A percentile compares a stretch with the other conserved stretches of the same genome.
phyloP scores from a whole-genome alignment of 2,329 filamentous ascomycete genomes.

The Trichoderma cornu-damae region DNA sequence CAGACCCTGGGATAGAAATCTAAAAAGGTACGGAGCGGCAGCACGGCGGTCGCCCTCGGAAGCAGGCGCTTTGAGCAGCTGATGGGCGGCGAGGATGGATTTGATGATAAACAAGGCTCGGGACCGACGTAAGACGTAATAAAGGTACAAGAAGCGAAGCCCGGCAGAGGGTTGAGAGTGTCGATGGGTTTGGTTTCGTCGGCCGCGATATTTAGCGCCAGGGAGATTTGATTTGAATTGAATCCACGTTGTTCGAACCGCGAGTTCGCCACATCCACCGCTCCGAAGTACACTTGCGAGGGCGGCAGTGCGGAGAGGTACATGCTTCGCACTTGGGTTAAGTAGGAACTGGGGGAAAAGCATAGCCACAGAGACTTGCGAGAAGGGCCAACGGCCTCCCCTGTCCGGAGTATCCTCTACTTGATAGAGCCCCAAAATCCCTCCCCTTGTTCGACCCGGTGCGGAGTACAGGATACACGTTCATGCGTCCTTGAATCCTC shows the following conservation, averaged over 20 bases:
- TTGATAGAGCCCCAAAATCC: background rate
- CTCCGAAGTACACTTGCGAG: background rate
- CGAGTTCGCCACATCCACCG: constrained; percentile 16
- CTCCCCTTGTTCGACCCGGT: background rate
- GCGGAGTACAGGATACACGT: background rate
- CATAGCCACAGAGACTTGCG: constrained; percentile 7
- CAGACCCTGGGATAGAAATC: background rate
- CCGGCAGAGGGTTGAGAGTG: constrained; percentile 3
- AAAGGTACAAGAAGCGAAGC: constrained; percentile 17
- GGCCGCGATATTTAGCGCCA: background rate
- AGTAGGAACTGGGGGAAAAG: background rate
- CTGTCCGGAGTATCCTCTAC: background rate
- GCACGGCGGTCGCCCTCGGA: constrained; percentile 6
- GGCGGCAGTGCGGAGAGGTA: background rate
- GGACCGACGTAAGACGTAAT: constrained; percentile 14
- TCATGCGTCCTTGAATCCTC: background rate
- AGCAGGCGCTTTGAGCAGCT: constrained; percentile 1
- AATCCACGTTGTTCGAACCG: constrained; percentile 17
- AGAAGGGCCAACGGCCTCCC: background rate
- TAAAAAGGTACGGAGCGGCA: too few species aligned
- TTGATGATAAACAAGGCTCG: constrained; percentile 13
- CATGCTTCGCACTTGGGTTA: background rate
- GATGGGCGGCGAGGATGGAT: constrained; percentile 8
- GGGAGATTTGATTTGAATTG: constrained; percentile 13
- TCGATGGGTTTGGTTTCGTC: constrained; percentile 13